Evolutionary conservation across 2,329 filamentous ascomycete genomes (phyloP), one percentile per base, ranked within the genome.

Genomic region (Exophiala sp.): DNA sequence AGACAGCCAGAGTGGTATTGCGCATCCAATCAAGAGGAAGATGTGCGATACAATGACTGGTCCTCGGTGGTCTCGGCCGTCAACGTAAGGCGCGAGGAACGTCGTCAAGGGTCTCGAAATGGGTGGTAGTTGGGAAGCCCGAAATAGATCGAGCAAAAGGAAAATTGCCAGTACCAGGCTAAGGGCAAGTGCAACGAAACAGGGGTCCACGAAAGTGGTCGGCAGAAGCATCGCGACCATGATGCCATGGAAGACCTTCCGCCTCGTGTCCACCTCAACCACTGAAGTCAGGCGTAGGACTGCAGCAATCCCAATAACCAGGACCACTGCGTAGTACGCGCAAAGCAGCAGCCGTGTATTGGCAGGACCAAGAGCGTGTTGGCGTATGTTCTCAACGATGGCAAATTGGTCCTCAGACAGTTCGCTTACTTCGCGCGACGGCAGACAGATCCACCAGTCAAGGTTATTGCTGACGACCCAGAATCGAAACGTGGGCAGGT

Each of bases 201-300:
- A 76, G 1, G 93, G 91, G 66, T 98, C 93, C 56, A 97, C 72
- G 64, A 82, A 96, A 1, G 85, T 86, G 1, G 87, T 82, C 0
- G 93, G 90, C 1, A 97, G 76, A 48, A 98, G 83, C 88, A 98
- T 96, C 48, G 82, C 82, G 6, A 97, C 91, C 86, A 97, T 97
- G 78, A 91, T 95, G 60, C 94, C 94, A 67, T 98, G 93, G 66
- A 98, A 98, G 19, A 97, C 87, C 68, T 98, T 98, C 43, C 93
- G 82, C 43, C 93, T 81, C 1, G 93, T 98, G 69, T 98, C 93
- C 40, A 98, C 91, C 68, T 96, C 90, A 58, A 86, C 90, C 43
- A 87, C 73, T 2, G 81, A 74, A 34, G 85, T 86, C 30, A 95
- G 77, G 35, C 77, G 80, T 45, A 93, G 80, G 6, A 96, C 87